Evolutionary conservation across 129 eudicot species (phyloP), one percentile per base, ranked within the genome.

Genomic region (Kitagawia praeruptora): DNA sequence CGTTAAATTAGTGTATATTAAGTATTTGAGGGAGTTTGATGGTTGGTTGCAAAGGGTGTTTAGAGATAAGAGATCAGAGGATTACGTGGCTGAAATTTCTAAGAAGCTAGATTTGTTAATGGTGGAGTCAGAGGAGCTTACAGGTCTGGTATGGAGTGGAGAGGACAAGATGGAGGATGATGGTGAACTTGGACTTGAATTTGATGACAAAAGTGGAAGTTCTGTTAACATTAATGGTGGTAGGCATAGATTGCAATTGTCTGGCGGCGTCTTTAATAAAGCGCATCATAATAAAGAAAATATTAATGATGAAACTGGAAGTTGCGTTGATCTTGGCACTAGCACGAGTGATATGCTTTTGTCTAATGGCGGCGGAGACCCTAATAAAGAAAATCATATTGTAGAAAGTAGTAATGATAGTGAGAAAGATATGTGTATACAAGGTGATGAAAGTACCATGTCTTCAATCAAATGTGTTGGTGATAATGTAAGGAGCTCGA

Each of bases 11-110:
- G 51, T 93, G 46, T 88, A 93, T 76, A 53, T 79, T 12, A 89
- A 91, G 89, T 93, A 93, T 81, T 84, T 93, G 80, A 78, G 64
- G 76, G 93, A 89, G 69, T 85, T 93, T 79, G 96, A 93, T 80
- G 87, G 85, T 45, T 87, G 97, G 98, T 66, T 93, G 74, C 58
- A 39, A 34, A 70, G 61, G 75, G 85, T 81, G 23, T 74, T 66
- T 75, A 81, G 81, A 34, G 84, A 81, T 49, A 38, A 49, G 61
- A 75, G 27, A 13, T 80, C 78, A 66, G 86, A 46, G 69, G 82
- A 78, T 85, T 84, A 81, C 16, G 79, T 61, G 64, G 9, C 75
- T 23, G 83, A 69, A 74, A 79, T 79, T 84, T 82, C 87, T 61
- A 80, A 83, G 48, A 90, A 83, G 56, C 74, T 93, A 58, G 89